phyloP scores from a whole-genome alignment of 495 filamentous ascomycete genomes.

The Hypoxylon fragiforme region DNA sequence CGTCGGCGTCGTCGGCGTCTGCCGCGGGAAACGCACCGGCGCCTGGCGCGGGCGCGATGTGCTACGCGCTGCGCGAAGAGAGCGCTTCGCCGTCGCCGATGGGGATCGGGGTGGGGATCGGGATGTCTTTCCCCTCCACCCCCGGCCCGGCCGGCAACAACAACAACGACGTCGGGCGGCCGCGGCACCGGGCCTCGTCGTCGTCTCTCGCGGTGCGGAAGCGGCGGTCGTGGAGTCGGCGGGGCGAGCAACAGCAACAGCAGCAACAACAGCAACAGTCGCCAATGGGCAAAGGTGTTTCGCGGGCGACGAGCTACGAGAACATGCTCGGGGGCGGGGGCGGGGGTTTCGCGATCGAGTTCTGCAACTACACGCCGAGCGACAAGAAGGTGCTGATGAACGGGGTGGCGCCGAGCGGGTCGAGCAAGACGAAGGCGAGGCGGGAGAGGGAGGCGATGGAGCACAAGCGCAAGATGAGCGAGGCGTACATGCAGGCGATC shows the following conservation, averaged over 20 bases:
- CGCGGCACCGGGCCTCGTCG: slow-evolving; percentile 17
- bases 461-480: slow-evolving; percentile 70
- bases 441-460: slow-evolving; percentile 83
- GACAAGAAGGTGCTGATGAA: slow-evolving; percentile 82
- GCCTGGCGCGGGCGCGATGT: too few relatives aligned
- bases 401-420: slow-evolving; percentile 89
- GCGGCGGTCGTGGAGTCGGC: slow-evolving; percentile 31
- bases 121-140: too few relatives aligned
- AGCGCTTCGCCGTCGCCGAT: slow-evolving; percentile 26
- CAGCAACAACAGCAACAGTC: background rate
- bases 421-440: slow-evolving; percentile 88
- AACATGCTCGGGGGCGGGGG: slow-evolving; percentile 26
- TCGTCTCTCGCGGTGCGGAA: slow-evolving; percentile 34
- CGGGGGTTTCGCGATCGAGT: slow-evolving; percentile 58
- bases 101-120: too few relatives aligned
- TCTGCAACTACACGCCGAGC: slow-evolving; percentile 88
- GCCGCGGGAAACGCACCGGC: too few relatives aligned
- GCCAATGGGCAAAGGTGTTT: too few relatives aligned
- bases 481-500: slow-evolving; percentile 73
- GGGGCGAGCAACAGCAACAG: background rate
- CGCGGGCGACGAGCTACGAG: slow-evolving; percentile 1
- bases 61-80: slow-evolving; percentile 33
- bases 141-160: too few relatives aligned
- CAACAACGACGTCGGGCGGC: too few relatives aligned
- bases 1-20: too few relatives aligned